Conservation (phyloP, 305 asterid species). For the Withania somnifera region DNA sequence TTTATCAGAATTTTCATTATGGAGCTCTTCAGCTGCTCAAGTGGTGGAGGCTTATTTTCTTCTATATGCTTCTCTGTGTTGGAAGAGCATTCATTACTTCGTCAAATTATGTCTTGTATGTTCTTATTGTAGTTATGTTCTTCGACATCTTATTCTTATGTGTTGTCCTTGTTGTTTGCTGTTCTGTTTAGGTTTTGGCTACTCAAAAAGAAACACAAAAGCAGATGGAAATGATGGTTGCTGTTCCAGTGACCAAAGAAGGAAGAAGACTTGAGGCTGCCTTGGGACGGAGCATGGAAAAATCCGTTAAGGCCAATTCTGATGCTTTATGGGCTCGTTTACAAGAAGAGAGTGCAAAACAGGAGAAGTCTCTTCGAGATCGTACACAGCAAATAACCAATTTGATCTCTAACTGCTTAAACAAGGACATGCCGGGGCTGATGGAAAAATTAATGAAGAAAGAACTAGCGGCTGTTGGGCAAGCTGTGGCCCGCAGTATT, state of each 20-base stretch:
- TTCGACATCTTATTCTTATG: neutral
- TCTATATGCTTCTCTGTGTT: neutral
- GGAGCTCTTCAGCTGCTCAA: neutral
- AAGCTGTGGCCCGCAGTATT: constrained; percentile 60
- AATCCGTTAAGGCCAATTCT: constrained; percentile 51
- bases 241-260: constrained; percentile 65
- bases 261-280: constrained; percentile 74
- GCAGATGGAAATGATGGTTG: constrained; percentile 50
- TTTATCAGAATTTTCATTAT: neutral
- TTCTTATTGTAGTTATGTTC: neutral
- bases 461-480: constrained; percentile 57
- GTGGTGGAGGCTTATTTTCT: neutral
- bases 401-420: constrained; percentile 41
- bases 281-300: constrained; percentile 62
- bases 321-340: constrained; percentile 86
- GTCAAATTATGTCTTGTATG: neutral
- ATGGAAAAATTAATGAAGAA: constrained; percentile 67
- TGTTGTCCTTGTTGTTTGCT: constrained; percentile 5
- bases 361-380: constrained; percentile 66
- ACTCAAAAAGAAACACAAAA: constrained; percentile 73
- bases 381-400: constrained; percentile 48
- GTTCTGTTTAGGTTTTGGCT: constrained; percentile 35
- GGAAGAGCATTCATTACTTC: neutral
- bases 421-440: constrained; percentile 63
- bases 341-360: constrained; percentile 71